phyloP scores from a whole-genome alignment of 257 asterid species.

The Solanum habrochaites region DNA sequence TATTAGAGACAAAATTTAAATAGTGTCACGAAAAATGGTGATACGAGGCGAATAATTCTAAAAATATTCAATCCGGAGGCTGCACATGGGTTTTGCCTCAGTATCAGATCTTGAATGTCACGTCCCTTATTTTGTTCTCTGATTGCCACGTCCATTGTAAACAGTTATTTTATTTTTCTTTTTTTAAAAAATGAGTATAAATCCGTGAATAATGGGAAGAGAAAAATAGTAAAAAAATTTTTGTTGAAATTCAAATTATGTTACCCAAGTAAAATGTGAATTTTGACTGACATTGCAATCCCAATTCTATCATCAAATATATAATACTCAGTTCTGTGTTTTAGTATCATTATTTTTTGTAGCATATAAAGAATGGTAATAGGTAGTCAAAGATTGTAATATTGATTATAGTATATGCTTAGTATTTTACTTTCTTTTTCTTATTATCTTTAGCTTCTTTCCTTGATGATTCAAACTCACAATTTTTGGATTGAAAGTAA shows the following conservation, averaged over 20 bases:
- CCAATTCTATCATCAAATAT: neutral
- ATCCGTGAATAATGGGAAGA: neutral
- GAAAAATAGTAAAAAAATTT: neutral
- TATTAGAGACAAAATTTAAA: no score
- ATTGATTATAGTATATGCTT: no score
- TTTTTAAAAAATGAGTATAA: neutral
- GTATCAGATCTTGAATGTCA: neutral
- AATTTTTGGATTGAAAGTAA: accelerated
- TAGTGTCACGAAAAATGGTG: neutral
- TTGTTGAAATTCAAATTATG: neutral
- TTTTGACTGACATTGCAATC: neutral
- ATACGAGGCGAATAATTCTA: neutral
- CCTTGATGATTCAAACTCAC: accelerated
- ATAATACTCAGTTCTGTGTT: neutral
- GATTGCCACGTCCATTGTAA: neutral
- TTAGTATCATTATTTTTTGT: neutral
- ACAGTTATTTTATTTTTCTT: no score
- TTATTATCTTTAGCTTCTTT: no score
- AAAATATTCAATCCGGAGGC: neutral
- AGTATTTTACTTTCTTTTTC: no score
- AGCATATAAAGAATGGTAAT: neutral
- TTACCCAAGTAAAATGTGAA: neutral
- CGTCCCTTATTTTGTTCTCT: neutral
- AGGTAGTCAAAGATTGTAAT: neutral
- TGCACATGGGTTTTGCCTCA: neutral